Base-by-base conservation (phyloP, 1,139 yeast genomes). In the Saccharomyces hybrid region DNA sequence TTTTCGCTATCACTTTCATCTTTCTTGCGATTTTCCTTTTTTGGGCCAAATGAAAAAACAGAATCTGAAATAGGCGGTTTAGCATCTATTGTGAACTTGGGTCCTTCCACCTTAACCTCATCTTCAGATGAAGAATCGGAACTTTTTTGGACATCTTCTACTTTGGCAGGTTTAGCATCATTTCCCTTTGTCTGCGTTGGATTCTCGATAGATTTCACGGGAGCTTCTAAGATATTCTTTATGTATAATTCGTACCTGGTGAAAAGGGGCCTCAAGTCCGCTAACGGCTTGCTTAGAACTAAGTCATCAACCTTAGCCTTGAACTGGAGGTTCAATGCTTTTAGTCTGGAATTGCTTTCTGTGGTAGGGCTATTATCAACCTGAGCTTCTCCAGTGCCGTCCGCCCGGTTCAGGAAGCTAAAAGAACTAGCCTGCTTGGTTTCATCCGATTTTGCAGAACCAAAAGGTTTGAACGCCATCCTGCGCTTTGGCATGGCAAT, bases 261-360 rank as follows among this genome's bases (percentile, higher is more conserved):
- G 47, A 85, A 77, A 14, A 83, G 71, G 6, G 80, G 74, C 0
- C 81, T 71, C 65, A 87, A 80, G 61, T 87, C 82, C 0, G 80
- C 84, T 23, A 81, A 73, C 0, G 84, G 77, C 57, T 81, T 79
- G 3, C 73, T 71, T 1, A 65, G 62, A 49, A 76, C 69, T 28
- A 79, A 72, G 38, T 73, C 71, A 38, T 72, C 72, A 49, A 89
- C 68, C 31, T 81, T 74, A 23, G 76, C 75, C 29, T 80, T 71
- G 61, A 89, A 85, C 57, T 78, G 81, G 27, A 80, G 79, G 67
- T 88, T 88, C 65, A 89, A 76, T 0, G 96, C 95, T 63, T 77
- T 80, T 41, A 83, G 67, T 62, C 82, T 81, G 14, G 66, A 66
- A 14, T 28, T 31, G 16, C 9, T 28, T 11, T n/a, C 14, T 14